Percentiles rank a stretch among this genome's conserved stretches.
These are phyloP conservation scores for Penicillium sp. DNA, from an alignment of 2,329 filamentous ascomycete genomes.

Conservation along the genomic window DNA sequence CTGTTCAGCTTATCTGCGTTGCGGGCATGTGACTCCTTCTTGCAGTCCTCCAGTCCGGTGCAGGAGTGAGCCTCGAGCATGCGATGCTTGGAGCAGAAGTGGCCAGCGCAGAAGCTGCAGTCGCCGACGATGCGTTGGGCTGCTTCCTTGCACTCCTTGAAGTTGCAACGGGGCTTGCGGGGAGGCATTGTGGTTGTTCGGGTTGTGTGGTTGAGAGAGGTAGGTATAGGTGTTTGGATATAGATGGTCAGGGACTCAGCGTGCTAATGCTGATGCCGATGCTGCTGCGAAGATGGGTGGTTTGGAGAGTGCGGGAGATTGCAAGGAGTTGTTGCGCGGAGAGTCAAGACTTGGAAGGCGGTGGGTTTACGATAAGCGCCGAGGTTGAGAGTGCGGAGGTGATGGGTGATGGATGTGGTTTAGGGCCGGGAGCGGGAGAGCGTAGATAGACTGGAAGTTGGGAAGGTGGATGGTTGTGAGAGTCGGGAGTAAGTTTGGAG, in stretches of 20 bases:
- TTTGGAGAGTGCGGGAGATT: background rate
- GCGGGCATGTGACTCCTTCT: slow-evolving; percentile 91
- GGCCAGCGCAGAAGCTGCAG: slow-evolving; percentile 89
- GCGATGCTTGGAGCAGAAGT: slow-evolving; percentile 93
- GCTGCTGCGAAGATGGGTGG: background rate
- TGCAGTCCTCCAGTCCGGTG: slow-evolving; percentile 89
- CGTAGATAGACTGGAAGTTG: background rate
- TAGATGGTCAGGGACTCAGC: too few relatives aligned
- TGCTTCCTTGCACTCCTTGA: slow-evolving; percentile 81
- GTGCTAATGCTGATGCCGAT: background rate
- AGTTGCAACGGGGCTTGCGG: slow-evolving; percentile 69
- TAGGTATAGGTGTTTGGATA: slow-evolving; percentile 9
- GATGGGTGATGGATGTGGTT: background rate
- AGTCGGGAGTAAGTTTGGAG: slow-evolving; percentile 2
- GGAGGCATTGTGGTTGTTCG: slow-evolving; percentile 39
- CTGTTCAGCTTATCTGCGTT: slow-evolving; percentile 90
- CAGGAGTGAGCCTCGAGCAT: slow-evolving; percentile 94
- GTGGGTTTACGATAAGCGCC: slow-evolving; percentile 21
- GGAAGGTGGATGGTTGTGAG: slow-evolving; percentile 11
- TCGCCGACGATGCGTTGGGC: slow-evolving; percentile 94
- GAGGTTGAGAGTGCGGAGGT: slow-evolving; percentile 9
- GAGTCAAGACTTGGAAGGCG: slow-evolving; percentile 1
- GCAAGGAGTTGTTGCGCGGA: too few relatives aligned
- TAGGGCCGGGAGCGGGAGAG: slow-evolving; percentile 1
- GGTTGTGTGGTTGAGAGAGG: background rate